These are phyloP conservation scores for Viola pubescens DNA, from an alignment of 441 rosid species.

Conservation along the genomic window DNA sequence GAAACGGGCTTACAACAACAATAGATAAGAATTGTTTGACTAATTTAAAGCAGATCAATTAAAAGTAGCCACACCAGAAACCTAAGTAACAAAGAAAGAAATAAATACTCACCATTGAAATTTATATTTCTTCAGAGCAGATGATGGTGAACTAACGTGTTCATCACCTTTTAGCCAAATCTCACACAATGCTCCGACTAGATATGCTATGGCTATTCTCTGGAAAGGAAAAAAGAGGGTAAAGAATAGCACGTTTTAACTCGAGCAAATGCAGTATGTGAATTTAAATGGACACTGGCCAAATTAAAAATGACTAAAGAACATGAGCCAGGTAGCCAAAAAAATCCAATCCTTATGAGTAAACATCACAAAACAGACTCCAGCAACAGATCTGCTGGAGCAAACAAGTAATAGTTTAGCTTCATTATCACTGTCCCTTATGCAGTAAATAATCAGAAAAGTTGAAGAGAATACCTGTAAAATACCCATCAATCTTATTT, in stretches of 20 bases:
- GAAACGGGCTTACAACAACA: too few species aligned
- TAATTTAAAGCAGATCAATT: not conserved
- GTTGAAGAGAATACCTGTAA: slow-evolving; percentile 46
- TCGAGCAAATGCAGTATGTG: too few species aligned
- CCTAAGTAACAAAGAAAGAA: not conserved
- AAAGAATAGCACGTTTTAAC: not conserved
- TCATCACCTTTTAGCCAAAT: slow-evolving; percentile 62
- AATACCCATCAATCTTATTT: slow-evolving; percentile 68
- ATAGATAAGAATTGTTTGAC: too few species aligned
- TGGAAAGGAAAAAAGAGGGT: slow-evolving; percentile 17
- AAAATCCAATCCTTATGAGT: not conserved
- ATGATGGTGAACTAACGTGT: slow-evolving; percentile 32
- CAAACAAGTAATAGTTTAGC: not conserved
- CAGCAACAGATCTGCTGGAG: not conserved
- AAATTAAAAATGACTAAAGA: too few species aligned
- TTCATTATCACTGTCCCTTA: not conserved
- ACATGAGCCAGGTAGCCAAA: too few species aligned
- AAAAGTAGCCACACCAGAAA: not conserved
- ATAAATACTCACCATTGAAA: slow-evolving; percentile 45
- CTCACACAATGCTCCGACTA: slow-evolving; percentile 64
- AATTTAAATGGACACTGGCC: too few species aligned
- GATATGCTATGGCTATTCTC: slow-evolving; percentile 76
- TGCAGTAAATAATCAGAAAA: not conserved
- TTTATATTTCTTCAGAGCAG: slow-evolving; percentile 40
- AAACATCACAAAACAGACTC: not conserved